Conservation (phyloP, 2,329 filamentous ascomycete genomes). For the Aspergillus pseudoglaucus region DNA sequence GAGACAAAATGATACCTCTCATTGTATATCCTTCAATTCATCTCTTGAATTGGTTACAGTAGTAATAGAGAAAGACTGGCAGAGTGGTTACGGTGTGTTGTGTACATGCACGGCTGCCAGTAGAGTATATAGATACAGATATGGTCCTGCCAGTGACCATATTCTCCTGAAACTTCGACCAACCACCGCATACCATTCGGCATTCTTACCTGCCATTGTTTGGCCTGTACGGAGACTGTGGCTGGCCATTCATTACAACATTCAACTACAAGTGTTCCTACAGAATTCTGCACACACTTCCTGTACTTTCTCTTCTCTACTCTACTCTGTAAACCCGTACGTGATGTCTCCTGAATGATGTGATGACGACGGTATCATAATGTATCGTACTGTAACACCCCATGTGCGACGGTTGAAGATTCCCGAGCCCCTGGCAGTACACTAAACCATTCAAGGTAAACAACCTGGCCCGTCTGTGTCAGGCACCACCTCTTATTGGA, state of each 20-base stretch:
- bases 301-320: no score
- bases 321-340: no score
- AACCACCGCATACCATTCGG: slow-evolving; percentile 1
- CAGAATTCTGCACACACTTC: no score
- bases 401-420: slow-evolving; percentile 1
- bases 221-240: background rate
- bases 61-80: no score
- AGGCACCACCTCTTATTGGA: background rate
- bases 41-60: no score
- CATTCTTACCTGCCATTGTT: background rate
- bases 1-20: no score
- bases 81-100: no score
- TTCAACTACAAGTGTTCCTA: background rate
- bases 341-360: no score
- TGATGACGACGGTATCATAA: background rate
- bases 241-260: background rate
- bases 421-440: slow-evolving; percentile 1
- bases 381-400: no score
- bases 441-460: background rate
- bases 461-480: background rate
- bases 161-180: background rate
- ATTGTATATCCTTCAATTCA: no score
- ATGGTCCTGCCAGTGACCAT: background rate
- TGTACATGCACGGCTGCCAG: no score
- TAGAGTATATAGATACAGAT: background rate